Evolutionary conservation across 192 early-diverging fungal species (phyloP), one percentile per base, ranked within the genome.

Genomic region (Coemansia sp.): DNA sequence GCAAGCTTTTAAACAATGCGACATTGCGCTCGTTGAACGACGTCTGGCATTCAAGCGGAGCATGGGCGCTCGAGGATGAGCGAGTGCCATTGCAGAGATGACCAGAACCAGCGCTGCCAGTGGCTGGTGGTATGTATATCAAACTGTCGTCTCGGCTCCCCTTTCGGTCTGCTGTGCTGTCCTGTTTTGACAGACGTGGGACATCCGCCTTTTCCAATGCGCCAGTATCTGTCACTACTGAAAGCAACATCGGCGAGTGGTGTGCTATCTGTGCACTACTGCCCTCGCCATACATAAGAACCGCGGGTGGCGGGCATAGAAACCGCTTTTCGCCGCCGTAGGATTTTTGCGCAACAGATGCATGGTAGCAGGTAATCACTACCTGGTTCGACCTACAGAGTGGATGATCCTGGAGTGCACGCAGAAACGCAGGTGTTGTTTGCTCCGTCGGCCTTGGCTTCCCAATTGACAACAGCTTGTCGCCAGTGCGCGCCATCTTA

Each of bases 291-390:
- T 86, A 70, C 63, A 91, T 77, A 51, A 83, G 78, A 14, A 93
- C 86, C 10, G 89, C 85, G 4, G 91, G 91, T 22, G 91, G 90
- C 50, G 91, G 90, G 64, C 89, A 91, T 57, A 91, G 65, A 64
- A 90, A 92, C 4, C 95, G 86, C 72, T 95, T 97, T 71, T 97
- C 95, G 64, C 86, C 85, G 11, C 94, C 95, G 84, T 97, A 97
- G 10, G 92, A 94, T 81, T 97, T 97, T 83, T 97, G 95, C 5
- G 91, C 94, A 7, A 94, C 94, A 0, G 87, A 70, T 6, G 93
- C 89, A 58, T 94, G 91, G 54, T 89, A 84, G 70, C 93, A 90
- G 20, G 91, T 84, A 31, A 97, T 88, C n/a, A 93, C 93, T 6
- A 88, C 87, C 78, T 74, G 66, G 71, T 82, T 82, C 0, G 65